phyloP scores from a whole-genome alignment of 2,329 filamentous ascomycete genomes.

The Cordyceps tenuipes region DNA sequence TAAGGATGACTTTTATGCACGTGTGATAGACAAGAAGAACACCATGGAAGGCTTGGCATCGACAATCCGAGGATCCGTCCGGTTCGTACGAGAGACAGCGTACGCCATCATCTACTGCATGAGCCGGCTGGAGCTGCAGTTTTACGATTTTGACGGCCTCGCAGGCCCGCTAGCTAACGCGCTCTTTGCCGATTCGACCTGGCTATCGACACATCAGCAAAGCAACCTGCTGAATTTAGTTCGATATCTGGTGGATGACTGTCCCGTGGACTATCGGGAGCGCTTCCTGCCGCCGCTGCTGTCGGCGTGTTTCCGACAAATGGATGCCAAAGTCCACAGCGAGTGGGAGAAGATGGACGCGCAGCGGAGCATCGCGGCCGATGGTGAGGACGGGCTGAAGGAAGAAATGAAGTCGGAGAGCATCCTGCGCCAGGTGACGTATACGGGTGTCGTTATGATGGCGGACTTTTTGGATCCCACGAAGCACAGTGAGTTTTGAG shows the following conservation, averaged over 20 bases:
- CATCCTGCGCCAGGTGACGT: constrained; percentile 85
- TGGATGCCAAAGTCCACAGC: constrained; percentile 76
- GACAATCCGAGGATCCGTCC: constrained; percentile 78
- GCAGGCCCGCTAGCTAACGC: constrained; percentile 76
- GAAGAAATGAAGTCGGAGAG: constrained; percentile 99
- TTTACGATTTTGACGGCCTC: constrained; percentile 83
- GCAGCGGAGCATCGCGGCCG: constrained; percentile 52
- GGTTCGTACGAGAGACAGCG: constrained; percentile 84
- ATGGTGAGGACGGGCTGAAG: constrained; percentile 67
- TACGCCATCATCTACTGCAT: constrained; percentile 94
- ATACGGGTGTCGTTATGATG: constrained; percentile 85
- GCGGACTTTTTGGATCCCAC: constrained; percentile 78
- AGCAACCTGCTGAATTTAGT: constrained; percentile 88
- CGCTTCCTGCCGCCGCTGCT: constrained; percentile 82
- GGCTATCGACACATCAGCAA: constrained; percentile 84
- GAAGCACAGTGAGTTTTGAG: constrained; percentile 45
- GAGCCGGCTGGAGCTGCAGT: constrained; percentile 76
- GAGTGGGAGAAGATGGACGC: constrained; percentile 77
- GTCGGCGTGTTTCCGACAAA: constrained; percentile 71
- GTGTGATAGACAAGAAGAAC: constrained; percentile 78
- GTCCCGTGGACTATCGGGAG: constrained; percentile 66
- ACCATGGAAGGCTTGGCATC: constrained; percentile 93
- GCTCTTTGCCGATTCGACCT: constrained; percentile 72
- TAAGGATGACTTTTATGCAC: constrained; percentile 91
- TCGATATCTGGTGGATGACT: constrained; percentile 83